These are phyloP conservation scores for Coleophoma cylindrospora DNA, from an alignment of 2,329 filamentous ascomycete species.

Conservation along the genomic window DNA sequence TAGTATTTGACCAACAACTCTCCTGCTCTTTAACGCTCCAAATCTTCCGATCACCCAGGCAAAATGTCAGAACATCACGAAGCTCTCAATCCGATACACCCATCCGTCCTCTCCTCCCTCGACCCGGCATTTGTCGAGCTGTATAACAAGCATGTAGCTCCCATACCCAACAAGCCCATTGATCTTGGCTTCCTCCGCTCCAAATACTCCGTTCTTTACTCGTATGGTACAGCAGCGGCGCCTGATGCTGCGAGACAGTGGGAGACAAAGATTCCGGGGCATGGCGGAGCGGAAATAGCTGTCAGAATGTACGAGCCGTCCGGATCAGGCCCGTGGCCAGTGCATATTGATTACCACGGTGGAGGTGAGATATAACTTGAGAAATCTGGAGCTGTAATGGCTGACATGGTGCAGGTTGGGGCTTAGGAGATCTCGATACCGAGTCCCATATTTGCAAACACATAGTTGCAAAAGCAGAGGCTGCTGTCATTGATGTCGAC, in stretches of 20 bases:
- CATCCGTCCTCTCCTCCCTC: slow-evolving; percentile 38
- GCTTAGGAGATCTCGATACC: slow-evolving; percentile 42
- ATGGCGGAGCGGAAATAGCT: slow-evolving; percentile 27
- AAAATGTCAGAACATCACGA: slow-evolving; percentile 27
- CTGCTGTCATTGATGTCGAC: slow-evolving; percentile 44
- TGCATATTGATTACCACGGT: slow-evolving; percentile 44
- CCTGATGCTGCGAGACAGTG: slow-evolving; percentile 35
- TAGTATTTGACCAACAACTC: no score
- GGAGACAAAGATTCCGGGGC: slow-evolving; percentile 29
- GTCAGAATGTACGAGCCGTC: slow-evolving; percentile 41
- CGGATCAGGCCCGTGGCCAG: slow-evolving; percentile 35
- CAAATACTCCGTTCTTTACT: slow-evolving; percentile 39
- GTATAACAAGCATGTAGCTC: slow-evolving; percentile 40
- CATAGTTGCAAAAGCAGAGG: slow-evolving; percentile 36
- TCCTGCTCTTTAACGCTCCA: no score
- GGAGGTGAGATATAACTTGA: slow-evolving; percentile 21
- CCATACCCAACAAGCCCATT: slow-evolving; percentile 33
- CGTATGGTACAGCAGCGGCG: slow-evolving; percentile 36
- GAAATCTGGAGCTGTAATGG: not conserved
- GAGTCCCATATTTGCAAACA: slow-evolving; percentile 44
- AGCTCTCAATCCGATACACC: slow-evolving; percentile 42
- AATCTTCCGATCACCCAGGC: not conserved
- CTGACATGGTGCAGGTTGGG: slow-evolving; percentile 29
- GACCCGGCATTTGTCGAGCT: slow-evolving; percentile 42
- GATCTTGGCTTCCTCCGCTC: slow-evolving; percentile 32